A percentile compares a stretch with the other conserved stretches of the same genome.
phyloP scores from a whole-genome alignment of 75 land plant species.

The Selaginella moellendorffii region DNA sequence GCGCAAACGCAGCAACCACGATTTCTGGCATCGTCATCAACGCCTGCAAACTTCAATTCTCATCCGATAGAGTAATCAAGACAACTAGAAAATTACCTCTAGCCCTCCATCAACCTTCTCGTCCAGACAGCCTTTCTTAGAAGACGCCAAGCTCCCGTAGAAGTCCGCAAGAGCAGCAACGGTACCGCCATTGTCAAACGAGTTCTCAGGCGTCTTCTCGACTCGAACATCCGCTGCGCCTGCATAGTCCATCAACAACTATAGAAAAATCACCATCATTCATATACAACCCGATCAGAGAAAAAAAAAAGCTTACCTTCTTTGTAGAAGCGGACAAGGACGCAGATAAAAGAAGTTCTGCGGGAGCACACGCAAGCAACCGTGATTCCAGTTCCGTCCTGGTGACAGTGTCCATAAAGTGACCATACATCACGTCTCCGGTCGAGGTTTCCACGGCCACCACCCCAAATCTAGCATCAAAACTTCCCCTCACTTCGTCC shows the following conservation, averaged over 20 bases:
- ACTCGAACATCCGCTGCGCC: constrained; percentile 72
- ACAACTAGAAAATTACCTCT: constrained; percentile 32
- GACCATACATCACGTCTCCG: constrained; percentile 76
- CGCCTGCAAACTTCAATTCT: too few relatives aligned
- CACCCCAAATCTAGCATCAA: constrained; percentile 57
- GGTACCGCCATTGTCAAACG: constrained; percentile 58
- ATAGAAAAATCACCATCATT: background rate
- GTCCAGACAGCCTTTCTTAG: constrained; percentile 1
- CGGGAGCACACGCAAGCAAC: constrained; percentile 59
- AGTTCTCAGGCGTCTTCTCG: constrained; percentile 48
- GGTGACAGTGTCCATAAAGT: constrained; percentile 60
- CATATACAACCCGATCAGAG: background rate
- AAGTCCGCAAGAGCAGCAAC: constrained; percentile 67
- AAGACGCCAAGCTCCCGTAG: constrained; percentile 31
- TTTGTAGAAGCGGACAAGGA: constrained; percentile 57
- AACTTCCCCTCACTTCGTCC: constrained; percentile 12
- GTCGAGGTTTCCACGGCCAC: constrained; percentile 86
- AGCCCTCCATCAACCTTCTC: constrained; percentile 28
- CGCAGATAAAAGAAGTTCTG: constrained; percentile 64
- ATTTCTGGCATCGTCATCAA: constrained; percentile 75
- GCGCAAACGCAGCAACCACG: constrained; percentile 73
- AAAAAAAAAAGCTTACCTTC: constrained; percentile 39
- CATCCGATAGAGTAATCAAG: too few relatives aligned
- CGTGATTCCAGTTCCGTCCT: constrained; percentile 68
- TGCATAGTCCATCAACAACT: constrained; percentile 74